phyloP scores from a whole-genome alignment of 2,329 filamentous ascomycete species.

The Geosmithia morbida region DNA sequence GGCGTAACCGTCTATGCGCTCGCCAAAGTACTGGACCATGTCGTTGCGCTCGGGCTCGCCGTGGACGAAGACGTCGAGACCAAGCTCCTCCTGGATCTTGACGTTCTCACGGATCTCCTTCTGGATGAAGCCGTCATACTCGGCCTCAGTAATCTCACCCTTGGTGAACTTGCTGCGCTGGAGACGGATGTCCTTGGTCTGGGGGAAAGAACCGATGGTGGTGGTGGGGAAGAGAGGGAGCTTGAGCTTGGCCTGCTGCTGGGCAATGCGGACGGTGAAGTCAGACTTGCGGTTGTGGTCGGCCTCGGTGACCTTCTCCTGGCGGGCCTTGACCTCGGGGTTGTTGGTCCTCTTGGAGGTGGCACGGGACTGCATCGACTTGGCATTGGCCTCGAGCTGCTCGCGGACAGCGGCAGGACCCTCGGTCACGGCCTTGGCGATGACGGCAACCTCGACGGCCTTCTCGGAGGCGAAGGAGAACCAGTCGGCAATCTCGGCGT shows the following conservation, averaged over 20 bases:
- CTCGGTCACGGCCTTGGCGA: slow-evolving; percentile 93
- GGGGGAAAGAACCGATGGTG: slow-evolving; percentile 98
- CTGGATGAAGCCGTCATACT: slow-evolving; percentile 99
- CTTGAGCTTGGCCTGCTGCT: slow-evolving; percentile 85
- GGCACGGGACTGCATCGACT: slow-evolving; percentile 80
- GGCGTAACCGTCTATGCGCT: slow-evolving; percentile 89
- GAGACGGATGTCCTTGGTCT: slow-evolving; percentile 96
- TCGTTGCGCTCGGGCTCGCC: slow-evolving; percentile 99
- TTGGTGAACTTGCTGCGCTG: slow-evolving; percentile 98
- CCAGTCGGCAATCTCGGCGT: slow-evolving; percentile 87
- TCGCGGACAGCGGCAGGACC: slow-evolving; percentile 75
- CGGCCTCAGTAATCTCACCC: slow-evolving; percentile 77
- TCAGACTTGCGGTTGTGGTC: slow-evolving; percentile 88
- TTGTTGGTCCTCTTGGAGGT: slow-evolving; percentile 94
- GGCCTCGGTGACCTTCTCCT: slow-evolving; percentile 68
- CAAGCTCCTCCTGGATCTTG: slow-evolving; percentile 96
- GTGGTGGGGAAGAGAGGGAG: slow-evolving; percentile 97
- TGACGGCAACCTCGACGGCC: slow-evolving; percentile 75
- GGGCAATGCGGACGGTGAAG: slow-evolving; percentile 71
- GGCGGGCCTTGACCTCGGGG: slow-evolving; percentile 91
- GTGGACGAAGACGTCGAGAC: slow-evolving; percentile 92
- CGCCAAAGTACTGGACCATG: slow-evolving; percentile 99
- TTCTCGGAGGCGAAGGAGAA: slow-evolving; percentile 98
- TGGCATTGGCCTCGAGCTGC: slow-evolving; percentile 92
- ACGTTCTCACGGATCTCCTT: slow-evolving; percentile 93